Base-by-base conservation (phyloP, 495 filamentous ascomycete genomes). In the Aspergillus biplanus region DNA sequence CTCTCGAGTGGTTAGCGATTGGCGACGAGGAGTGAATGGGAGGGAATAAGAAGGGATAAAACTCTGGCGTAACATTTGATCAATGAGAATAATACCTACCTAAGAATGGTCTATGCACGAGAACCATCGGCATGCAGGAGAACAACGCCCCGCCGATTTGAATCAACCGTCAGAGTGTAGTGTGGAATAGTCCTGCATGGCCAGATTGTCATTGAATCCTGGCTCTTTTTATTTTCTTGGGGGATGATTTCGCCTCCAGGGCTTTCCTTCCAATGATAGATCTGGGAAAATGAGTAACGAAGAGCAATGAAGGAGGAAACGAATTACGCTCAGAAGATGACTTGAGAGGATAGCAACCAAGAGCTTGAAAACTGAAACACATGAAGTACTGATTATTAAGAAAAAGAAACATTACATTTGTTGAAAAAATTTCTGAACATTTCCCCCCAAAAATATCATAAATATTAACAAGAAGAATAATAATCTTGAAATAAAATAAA, bases 141-240 rank as follows among this genome's bases (percentile, higher is more conserved):
- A 62, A 52, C 56, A 62, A 31, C 46, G 66, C 69, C 66, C 69
- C 69, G 69, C 69, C 64, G 55, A 65, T 52, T 58, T 71, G 69
- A 69, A 69, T 71, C 69, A 71, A 71, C 69, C 69, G 69, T 67
- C 65, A 21, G 55, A 63, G 35, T 18, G 63, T 64, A 66, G 69
- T 62, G 55, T 58, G 61, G n/a, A 44, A 60, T 63, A 61, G 65
- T 66, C 52, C 59, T 65, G 64, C 67, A 58, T 57, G 61, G 57
- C 47, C 59, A 35, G 46, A 33, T 56, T 66, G 54, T 44, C 54
- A 50, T 35, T 39, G 50, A 50, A 54, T 58, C 57, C 37, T 34
- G 35, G 46, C 27, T 57, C n/a, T 7, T 53, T 58, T n/a, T 44
- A 32, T 7, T 31, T 16, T 39, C 18, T 57, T 57, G 11, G 9